Percentiles rank a stretch among this genome's conserved stretches.
These are phyloP conservation scores for Comarum palustre DNA, from an alignment of 306 rosid genomes.

Conservation along the genomic window DNA sequence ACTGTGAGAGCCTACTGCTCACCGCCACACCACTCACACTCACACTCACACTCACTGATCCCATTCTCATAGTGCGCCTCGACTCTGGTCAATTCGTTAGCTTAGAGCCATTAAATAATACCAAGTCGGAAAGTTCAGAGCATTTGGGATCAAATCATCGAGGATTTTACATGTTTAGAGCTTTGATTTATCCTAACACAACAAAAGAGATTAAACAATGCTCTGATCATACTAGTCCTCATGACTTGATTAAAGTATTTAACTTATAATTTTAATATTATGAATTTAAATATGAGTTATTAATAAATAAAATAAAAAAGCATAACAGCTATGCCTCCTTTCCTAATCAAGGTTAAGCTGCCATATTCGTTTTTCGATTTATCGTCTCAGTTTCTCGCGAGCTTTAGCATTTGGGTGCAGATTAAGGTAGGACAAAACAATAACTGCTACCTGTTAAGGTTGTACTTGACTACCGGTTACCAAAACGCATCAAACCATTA, in stretches of 20 bases:
- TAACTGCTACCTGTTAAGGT: not conserved
- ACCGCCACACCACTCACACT: conserved; percentile 4
- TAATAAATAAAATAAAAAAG: no score
- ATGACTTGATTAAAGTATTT: no score
- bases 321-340: not conserved
- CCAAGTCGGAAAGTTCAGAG: no score
- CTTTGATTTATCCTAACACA: no score
- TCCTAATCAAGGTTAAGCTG: not conserved
- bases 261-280: no score
- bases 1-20: conserved; percentile 1
- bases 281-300: no score
- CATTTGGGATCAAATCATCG: no score
- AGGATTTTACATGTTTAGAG: no score
- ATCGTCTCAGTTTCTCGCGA: not conserved
- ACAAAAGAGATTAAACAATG: no score
- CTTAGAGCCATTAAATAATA: no score
- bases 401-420: not conserved
- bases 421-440: not conserved
- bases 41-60: not conserved
- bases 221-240: no score
- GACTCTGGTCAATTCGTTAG: not conserved
- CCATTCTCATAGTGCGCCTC: not conserved
- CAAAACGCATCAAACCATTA: not conserved
- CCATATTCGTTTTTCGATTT: not conserved
- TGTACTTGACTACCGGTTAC: not conserved